phyloP scores from a whole-genome alignment of 805 yeast genomes.

The Cyberlindnera petersonii region DNA sequence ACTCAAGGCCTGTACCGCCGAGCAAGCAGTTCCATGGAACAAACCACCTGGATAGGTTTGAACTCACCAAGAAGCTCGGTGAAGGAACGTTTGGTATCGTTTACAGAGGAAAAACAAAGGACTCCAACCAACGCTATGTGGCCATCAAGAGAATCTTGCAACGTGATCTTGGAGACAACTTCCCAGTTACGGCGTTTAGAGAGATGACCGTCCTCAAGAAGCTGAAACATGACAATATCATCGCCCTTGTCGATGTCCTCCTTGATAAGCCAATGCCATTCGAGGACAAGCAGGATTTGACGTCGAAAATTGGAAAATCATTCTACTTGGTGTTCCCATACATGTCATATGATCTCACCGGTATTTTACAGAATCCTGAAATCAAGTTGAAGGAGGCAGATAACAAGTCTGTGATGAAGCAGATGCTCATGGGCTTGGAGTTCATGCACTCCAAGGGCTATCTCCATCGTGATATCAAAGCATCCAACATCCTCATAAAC shows the following conservation, averaged over 20 bases:
- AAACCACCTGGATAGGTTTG: conserved; percentile 2
- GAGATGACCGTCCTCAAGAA: conserved; percentile 81
- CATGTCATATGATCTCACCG: conserved; percentile 89
- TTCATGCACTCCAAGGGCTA: conserved; percentile 64
- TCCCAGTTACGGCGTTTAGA: conserved; percentile 92
- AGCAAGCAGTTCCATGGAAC: conserved; percentile 7
- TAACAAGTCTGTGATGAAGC: conserved; percentile 78
- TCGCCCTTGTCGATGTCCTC: conserved; percentile 77
- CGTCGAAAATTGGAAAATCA: conserved; percentile 27
- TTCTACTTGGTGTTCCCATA: conserved; percentile 91
- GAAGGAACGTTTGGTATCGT: conserved; percentile 92
- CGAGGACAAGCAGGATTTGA: conserved; percentile 12
- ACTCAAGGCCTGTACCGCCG: neutral
- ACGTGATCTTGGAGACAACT: conserved; percentile 43
- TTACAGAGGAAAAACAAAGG: conserved; percentile 58
- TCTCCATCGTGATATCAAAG: conserved; percentile 88
- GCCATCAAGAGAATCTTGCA: conserved; percentile 83
- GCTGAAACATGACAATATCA: conserved; percentile 63
- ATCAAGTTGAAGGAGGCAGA: conserved; percentile 58
- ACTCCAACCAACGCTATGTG: conserved; percentile 53
- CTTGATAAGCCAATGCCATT: conserved; percentile 38
- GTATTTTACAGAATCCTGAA: conserved; percentile 76
- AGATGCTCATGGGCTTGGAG: conserved; percentile 73
- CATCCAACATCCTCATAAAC: conserved; percentile 89
- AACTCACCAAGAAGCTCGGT: conserved; percentile 47